These are phyloP conservation scores for Puya raimondii DNA, from an alignment of 176 grass and related monocot genomes.

Conservation along the genomic window DNA sequence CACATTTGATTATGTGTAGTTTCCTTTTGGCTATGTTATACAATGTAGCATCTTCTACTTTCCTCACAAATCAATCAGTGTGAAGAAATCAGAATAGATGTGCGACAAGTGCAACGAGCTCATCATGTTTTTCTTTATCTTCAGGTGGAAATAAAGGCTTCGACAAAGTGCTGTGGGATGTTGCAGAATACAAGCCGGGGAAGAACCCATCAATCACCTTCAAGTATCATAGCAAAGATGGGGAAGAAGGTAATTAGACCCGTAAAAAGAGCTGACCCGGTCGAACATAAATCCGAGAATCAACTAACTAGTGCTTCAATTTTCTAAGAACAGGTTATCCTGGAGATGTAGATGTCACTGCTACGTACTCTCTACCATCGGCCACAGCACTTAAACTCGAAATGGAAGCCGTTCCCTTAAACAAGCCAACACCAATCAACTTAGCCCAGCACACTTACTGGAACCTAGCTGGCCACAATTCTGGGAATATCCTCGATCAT, in stretches of 20 bases:
- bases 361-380: constrained; percentile 57
- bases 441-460: constrained; percentile 88
- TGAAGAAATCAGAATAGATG: background rate
- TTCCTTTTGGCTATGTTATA: too few relatives aligned
- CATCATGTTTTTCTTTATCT: background rate
- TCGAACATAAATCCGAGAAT: background rate
- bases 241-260: constrained; percentile 57
- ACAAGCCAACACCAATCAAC: constrained; percentile 64
- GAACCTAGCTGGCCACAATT: constrained; percentile 93
- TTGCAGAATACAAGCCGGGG: constrained; percentile 43
- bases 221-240: constrained; percentile 68
- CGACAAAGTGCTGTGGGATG: constrained; percentile 80
- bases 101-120: background rate
- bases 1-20: too few relatives aligned
- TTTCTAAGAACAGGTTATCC: constrained; percentile 48
- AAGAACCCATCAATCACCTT: constrained; percentile 68
- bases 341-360: constrained; percentile 47
- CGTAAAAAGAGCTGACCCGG: background rate
- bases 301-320: background rate
- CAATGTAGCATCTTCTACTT: too few relatives aligned
- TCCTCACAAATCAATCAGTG: too few relatives aligned
- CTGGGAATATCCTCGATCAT: constrained; percentile 52
- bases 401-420: constrained; percentile 58
- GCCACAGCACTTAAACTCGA: constrained; percentile 54
- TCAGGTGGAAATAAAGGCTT: constrained; percentile 71